Percentiles rank a stretch among this genome's conserved stretches.
phyloP scores from a whole-genome alignment of 768 basidiomycete species.

The Leccinum ochraceum region DNA sequence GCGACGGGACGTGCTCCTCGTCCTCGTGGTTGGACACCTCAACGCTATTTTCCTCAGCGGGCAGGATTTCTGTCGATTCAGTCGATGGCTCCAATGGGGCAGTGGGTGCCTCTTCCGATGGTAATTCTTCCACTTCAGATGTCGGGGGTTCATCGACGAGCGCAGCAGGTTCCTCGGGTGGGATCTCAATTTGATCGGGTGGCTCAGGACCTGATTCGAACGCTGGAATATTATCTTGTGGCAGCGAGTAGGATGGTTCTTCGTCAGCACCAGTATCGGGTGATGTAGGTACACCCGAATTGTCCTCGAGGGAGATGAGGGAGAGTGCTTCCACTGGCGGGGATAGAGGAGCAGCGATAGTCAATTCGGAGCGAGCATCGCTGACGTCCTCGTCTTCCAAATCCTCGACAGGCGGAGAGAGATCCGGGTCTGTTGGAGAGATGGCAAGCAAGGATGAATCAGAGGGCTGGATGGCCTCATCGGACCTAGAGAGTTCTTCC shows the following conservation, averaged over 20 bases:
- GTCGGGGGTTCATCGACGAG: conserved; percentile 3
- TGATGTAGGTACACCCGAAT: not conserved
- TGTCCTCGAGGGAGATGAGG: conserved; percentile 28
- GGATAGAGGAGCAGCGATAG: conserved; percentile 21
- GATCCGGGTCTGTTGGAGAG: conserved; percentile 8
- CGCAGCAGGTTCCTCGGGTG: conserved; percentile 1
- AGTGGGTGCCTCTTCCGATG: conserved; percentile 10
- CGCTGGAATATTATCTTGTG: conserved; percentile 5
- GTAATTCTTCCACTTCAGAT: conserved; percentile 7
- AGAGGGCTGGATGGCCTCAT: conserved; percentile 2
- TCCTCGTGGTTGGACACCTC: conserved; percentile 11
- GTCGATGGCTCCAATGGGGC: conserved; percentile 3
- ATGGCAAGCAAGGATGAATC: conserved; percentile 10
- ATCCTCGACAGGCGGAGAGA: conserved; percentile 22
- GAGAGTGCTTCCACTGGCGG: conserved; percentile 31
- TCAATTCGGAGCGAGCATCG: conserved; percentile 25
- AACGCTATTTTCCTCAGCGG: conserved; percentile 4
- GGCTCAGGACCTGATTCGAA: conserved; percentile 16
- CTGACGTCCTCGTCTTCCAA: conserved; percentile 26
- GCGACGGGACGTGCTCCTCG: conserved; percentile 1
- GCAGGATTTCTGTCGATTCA: conserved; percentile 7
- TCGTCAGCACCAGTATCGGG: conserved; percentile 1
- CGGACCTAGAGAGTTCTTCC: conserved; percentile 39
- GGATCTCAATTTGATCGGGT: not conserved
- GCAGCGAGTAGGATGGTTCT: not conserved